Base-by-base conservation (phyloP, 208 protist genomes). In the Endotrypanum monterogeii region DNA sequence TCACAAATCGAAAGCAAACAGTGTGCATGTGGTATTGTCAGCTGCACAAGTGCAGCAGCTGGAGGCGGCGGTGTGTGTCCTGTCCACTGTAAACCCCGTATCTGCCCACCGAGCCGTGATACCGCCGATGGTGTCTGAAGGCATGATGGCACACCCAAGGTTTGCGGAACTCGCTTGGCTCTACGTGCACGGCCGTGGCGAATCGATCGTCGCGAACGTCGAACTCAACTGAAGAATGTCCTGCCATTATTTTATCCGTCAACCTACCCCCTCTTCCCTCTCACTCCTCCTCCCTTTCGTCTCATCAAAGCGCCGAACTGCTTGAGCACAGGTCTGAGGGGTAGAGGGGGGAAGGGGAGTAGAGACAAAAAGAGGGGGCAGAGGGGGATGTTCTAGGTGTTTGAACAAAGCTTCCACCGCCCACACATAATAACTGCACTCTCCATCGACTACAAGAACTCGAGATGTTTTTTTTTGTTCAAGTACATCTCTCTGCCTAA, bases 151-250 rank as follows among this genome's bases (percentile, higher is more conserved):
- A 28, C 66, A 76, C 32, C 76, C 76, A 11, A 67, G 41, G 23
- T 50, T 50, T 18, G 71, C 54, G 9, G 57, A 28, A 54, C 37
- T 35, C 23, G 71, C 71, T 41, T 81, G 76, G 76, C 71, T 81
- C 7, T 81, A 76, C 57, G 71, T 81, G 63, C 71, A 81, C 30
- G 76, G 76, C 23, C 76, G 76, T 35, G 76, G 76, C 3, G 76
- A 81, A 51, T 37, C n/a, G 16, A 25, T 81, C 9, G 71, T 50
- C 39, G 63, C 69, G 1, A 25, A 54, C 0, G 54, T 76, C 1
- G 44, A 72, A 51, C 50, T 81, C 30, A 16, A 5, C 50, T 81
- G 46, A 72, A n/a, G n/a, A n/a, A n/a, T n/a, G n/a, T n/a, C n/a
- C n/a, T n/a, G n/a, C n/a, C n/a, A n/a, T n/a, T n/a, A n/a, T n/a